phyloP scores from a whole-genome alignment of 495 filamentous ascomycete genomes.

The Terfezia claveryi region DNA sequence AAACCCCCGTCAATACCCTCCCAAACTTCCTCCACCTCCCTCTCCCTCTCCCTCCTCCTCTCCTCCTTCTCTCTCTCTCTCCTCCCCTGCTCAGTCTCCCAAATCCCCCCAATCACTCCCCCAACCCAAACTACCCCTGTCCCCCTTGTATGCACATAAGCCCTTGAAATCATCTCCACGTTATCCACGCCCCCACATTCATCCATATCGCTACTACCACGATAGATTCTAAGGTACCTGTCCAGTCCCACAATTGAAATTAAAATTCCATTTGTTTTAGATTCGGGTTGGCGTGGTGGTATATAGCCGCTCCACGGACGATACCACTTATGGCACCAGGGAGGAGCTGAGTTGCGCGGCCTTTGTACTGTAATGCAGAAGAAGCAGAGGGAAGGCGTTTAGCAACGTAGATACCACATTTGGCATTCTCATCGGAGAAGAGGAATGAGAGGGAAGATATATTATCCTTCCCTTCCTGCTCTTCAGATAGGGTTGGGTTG shows the following conservation, averaged over 20 bases:
- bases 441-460: neutral
- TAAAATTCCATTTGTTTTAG: slow-evolving; percentile 28
- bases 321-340: neutral
- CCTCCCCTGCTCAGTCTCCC: slow-evolving; percentile 29
- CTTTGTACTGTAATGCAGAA: neutral
- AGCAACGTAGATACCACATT: neutral
- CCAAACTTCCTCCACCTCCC: slow-evolving; percentile 30
- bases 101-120: slow-evolving; percentile 50
- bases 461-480: neutral
- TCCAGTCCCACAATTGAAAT: slow-evolving; percentile 38
- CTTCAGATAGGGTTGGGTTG: neutral
- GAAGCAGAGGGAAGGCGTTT: neutral
- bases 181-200: too few species aligned
- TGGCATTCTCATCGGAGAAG: neutral
- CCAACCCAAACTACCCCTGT: slow-evolving; percentile 52
- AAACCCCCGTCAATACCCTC: slow-evolving; percentile 44
- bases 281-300: neutral
- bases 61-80: slow-evolving; percentile 10
- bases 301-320: neutral
- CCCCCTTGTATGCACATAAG: slow-evolving; percentile 24
- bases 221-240: slow-evolving; percentile 57
- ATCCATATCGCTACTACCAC: slow-evolving; percentile 36
- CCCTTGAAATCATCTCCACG: slow-evolving; percentile 36
- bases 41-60: slow-evolving; percentile 28
- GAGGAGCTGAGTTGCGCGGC: neutral